phyloP scores from a whole-genome alignment of 176 grass and related monocot species.

The Secale cereale region DNA sequence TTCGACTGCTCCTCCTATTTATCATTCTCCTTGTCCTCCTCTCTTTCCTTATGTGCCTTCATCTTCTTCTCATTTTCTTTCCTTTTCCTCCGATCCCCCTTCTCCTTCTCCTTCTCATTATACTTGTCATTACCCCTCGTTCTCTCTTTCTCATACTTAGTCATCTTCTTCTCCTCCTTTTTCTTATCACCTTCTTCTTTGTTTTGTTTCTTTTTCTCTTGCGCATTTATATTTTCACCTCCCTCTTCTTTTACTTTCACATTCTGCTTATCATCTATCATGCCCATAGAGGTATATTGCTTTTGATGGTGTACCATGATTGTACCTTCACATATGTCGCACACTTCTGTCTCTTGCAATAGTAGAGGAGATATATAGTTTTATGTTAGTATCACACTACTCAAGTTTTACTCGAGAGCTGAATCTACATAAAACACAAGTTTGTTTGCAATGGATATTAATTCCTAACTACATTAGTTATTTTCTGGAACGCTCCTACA shows the following conservation, averaged over 20 bases:
- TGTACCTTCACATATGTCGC: background rate
- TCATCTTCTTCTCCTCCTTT: background rate
- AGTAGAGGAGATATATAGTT: background rate
- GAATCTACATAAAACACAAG: background rate
- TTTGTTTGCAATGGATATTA: background rate
- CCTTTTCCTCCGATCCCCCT: too few relatives aligned
- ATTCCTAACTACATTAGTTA: background rate
- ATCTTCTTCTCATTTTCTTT: too few relatives aligned
- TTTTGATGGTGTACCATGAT: background rate
- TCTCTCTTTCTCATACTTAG: background rate
- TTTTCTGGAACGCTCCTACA: background rate
- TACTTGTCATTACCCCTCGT: background rate
- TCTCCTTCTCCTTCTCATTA: background rate
- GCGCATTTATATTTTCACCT: background rate
- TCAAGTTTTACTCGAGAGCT: background rate
- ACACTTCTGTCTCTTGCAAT: background rate
- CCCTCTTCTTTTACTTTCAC: background rate
- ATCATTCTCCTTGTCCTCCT: too few relatives aligned
- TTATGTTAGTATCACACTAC: background rate
- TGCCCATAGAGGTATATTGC: background rate
- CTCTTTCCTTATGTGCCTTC: too few relatives aligned
- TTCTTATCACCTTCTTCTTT: background rate
- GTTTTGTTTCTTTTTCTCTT: background rate
- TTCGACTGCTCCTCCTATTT: too few relatives aligned
- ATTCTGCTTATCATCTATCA: background rate